Evolutionary conservation across 2,329 filamentous ascomycete genomes (phyloP).

Genomic region (Penicillium sp.): DNA sequence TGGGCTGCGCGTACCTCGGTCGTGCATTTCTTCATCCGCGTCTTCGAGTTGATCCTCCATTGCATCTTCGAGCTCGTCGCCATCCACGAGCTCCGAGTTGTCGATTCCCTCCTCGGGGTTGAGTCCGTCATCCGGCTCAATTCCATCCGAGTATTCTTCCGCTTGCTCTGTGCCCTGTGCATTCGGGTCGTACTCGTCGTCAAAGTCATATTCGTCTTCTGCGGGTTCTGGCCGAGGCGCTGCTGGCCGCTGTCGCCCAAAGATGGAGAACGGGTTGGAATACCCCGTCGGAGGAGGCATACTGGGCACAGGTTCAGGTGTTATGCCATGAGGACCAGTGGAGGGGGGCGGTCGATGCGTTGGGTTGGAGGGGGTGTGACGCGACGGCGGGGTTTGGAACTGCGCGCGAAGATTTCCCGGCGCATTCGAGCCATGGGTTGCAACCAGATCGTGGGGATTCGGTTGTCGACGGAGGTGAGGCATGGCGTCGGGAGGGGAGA

Average conservation of each 20-base stretch:
- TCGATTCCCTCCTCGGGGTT: slow-evolving; percentile 5
- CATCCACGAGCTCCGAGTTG: slow-evolving; percentile 22
- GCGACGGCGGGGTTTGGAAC: slow-evolving; percentile 35
- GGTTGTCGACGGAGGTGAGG: slow-evolving; percentile 25
- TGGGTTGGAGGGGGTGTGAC: slow-evolving; percentile 26
- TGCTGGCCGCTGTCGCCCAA: slow-evolving; percentile 14
- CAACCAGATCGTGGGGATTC: slow-evolving; percentile 14
- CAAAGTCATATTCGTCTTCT: slow-evolving; percentile 11
- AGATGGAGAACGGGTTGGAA: slow-evolving; percentile 19
- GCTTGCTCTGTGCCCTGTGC: slow-evolving; percentile 5
- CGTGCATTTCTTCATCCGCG: slow-evolving; percentile 35
- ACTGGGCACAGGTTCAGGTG: slow-evolving; percentile 20
- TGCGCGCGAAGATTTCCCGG: slow-evolving; percentile 23
- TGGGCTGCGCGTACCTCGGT: slow-evolving; percentile 28
- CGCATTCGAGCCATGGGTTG: slow-evolving; percentile 12
- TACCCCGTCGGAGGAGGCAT: slow-evolving; percentile 17
- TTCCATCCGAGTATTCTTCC: too few species aligned
- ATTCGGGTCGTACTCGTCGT: slow-evolving; percentile 9
- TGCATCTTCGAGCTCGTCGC: slow-evolving; percentile 21
- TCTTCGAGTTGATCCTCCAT: slow-evolving; percentile 20
- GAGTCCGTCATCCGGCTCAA: slow-evolving; percentile 17
- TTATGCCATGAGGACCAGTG: slow-evolving; percentile 23
- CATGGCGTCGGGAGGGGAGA: slow-evolving; percentile 12
- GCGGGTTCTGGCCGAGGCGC: slow-evolving; percentile 13
- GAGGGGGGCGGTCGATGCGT: slow-evolving; percentile 29